Percentiles rank a stretch among this genome's conserved stretches.
Evolutionary conservation across 2,329 filamentous ascomycete genomes (phyloP).

Genomic region (Talaromyces rugulosus): DNA sequence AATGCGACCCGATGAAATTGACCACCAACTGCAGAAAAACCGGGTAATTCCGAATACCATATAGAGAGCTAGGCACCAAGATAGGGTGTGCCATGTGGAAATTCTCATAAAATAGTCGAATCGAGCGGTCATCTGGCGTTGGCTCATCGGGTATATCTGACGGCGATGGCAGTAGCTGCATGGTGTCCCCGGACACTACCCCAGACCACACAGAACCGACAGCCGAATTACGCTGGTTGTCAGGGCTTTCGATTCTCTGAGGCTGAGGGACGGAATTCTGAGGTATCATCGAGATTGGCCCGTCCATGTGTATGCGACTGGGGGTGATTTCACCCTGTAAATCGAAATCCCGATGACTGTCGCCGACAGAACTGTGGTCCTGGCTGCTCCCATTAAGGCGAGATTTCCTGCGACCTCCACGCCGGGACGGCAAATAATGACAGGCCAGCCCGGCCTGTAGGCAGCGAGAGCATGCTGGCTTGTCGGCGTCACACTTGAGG

Average conservation of each 20-base stretch:
- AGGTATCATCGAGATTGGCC: not conserved
- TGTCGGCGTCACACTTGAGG: slow-evolving; percentile 67
- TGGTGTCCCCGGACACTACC: not conserved
- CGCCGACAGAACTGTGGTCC: not conserved
- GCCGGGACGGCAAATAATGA: slow-evolving; percentile 66
- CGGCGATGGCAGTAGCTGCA: not conserved
- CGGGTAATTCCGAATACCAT: slow-evolving; percentile 38
- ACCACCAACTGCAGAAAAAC: slow-evolving; percentile 47
- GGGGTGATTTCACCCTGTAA: not conserved
- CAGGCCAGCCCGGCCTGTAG: slow-evolving; percentile 55
- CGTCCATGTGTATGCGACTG: not conserved
- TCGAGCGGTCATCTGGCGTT: slow-evolving; percentile 29
- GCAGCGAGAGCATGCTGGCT: slow-evolving; percentile 63
- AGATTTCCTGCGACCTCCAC: slow-evolving; percentile 48
- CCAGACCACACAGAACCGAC: not conserved
- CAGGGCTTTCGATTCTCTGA: not conserved
- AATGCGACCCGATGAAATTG: slow-evolving; percentile 48
- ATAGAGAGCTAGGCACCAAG: slow-evolving; percentile 43
- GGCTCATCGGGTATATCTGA: slow-evolving; percentile 1
- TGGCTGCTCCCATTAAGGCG: slow-evolving; percentile 16
- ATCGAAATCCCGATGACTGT: not conserved
- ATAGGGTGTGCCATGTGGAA: slow-evolving; percentile 54
- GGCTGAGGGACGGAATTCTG: not conserved
- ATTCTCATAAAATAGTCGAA: slow-evolving; percentile 49
- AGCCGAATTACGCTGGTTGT: not conserved